Evolutionary conservation across 768 basidiomycete genomes (phyloP).

Genomic region (Lactifluus volemus): DNA sequence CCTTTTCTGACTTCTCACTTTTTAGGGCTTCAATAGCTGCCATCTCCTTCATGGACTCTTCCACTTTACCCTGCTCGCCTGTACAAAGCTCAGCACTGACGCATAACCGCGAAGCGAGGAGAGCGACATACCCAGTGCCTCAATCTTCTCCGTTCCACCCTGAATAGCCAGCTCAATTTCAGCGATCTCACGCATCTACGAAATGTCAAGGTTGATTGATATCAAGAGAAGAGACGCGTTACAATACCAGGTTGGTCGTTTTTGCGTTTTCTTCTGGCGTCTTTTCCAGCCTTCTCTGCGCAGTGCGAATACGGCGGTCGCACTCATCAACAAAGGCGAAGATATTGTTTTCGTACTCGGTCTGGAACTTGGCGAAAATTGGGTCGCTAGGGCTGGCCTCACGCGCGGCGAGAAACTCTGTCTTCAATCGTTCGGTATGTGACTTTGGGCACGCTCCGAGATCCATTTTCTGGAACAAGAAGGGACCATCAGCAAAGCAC

Average conservation of each 20-base stretch:
- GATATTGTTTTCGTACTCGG: conserved; percentile 93
- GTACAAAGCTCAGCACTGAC: conserved; percentile 9
- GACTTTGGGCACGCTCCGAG: conserved; percentile 95
- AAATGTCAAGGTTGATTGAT: background rate
- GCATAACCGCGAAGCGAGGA: background rate
- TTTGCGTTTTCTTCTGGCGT: conserved; percentile 99
- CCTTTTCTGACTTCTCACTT: conserved; percentile 91
- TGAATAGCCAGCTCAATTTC: conserved; percentile 99
- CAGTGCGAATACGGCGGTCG: conserved; percentile 89
- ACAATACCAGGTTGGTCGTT: conserved; percentile 83
- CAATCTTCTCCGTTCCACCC: conserved; percentile 97
- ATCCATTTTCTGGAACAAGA: conserved; percentile 88
- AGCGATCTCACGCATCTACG: conserved; percentile 95
- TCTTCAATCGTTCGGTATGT: conserved; percentile 89
- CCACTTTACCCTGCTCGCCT: conserved; percentile 99
- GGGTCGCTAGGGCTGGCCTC: conserved; percentile 71
- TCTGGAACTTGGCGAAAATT: conserved; percentile 80
- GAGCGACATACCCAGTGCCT: conserved; percentile 61
- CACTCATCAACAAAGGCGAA: conserved; percentile 97
- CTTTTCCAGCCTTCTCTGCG: conserved; percentile 94
- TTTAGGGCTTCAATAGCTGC: conserved; percentile 96
- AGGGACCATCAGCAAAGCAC: background rate
- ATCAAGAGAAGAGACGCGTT: background rate
- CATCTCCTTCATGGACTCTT: conserved; percentile 97
- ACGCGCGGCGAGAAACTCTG: conserved; percentile 75